phyloP scores from a whole-genome alignment of 1,284 basidiomycete genomes.

The Stygiomarasmius scandens region DNA sequence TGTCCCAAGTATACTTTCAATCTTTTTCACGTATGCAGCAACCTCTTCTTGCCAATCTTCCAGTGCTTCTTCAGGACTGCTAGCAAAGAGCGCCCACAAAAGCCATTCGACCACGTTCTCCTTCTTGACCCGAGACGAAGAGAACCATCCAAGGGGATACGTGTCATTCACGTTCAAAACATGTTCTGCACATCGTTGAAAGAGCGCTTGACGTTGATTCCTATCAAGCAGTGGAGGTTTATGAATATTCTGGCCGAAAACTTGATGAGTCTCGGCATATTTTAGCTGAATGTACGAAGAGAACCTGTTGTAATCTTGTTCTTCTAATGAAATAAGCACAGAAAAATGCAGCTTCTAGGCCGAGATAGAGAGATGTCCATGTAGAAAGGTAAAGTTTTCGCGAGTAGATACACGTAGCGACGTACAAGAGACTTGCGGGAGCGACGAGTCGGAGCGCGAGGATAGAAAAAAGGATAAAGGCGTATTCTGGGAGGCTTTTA shows the following conservation, averaged over 20 bases:
- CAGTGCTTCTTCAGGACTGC: constrained; percentile 29
- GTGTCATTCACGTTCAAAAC: constrained; percentile 23
- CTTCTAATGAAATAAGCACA: constrained; percentile 52
- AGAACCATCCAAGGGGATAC: constrained; percentile 60
- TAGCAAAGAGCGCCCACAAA: constrained; percentile 63
- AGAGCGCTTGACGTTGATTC: constrained; percentile 48
- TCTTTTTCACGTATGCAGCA: constrained; percentile 41
- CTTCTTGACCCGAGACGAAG: constrained; percentile 38
- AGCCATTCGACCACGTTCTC: constrained; percentile 64
- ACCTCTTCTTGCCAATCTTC: constrained; percentile 51
- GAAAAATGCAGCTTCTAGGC: constrained; percentile 48
- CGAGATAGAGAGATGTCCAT: constrained; percentile 37
- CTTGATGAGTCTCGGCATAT: constrained; percentile 12
- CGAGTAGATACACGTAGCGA: constrained; percentile 30
- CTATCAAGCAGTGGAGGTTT: constrained; percentile 41
- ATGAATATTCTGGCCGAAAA: constrained; percentile 43
- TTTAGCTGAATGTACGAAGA: constrained; percentile 15
- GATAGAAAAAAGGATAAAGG: constrained; percentile 55
- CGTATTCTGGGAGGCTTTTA: constrained; percentile 50
- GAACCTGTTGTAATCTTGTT: constrained; percentile 48
- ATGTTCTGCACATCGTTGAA: constrained; percentile 46
- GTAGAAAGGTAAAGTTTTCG: constrained; percentile 30
- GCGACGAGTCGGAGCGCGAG: constrained; percentile 49
- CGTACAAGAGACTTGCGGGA: constrained; percentile 49
- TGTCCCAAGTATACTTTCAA: constrained; percentile 41